phyloP scores from a whole-genome alignment of 2,329 filamentous ascomycete genomes.

The Dactylellina sp. region DNA sequence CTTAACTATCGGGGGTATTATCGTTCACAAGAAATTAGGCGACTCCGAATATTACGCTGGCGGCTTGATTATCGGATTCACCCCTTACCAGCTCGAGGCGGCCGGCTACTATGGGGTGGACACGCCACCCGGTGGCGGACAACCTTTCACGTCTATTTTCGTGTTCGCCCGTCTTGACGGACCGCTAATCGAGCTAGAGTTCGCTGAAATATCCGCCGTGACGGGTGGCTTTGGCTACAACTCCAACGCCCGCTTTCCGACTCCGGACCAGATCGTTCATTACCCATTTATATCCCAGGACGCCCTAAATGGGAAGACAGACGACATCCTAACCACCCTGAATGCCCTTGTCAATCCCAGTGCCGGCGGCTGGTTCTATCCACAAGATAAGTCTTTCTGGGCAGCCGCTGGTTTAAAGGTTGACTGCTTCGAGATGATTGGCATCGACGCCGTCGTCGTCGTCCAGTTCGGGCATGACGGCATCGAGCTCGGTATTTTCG shows the following conservation, averaged over 20 bases:
- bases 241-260: conserved; percentile 61
- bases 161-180: conserved; percentile 64
- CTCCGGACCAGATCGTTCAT: conserved; percentile 57
- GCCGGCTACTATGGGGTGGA: conserved; percentile 65
- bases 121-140: background rate
- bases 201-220: conserved; percentile 61
- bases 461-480: conserved; percentile 62
- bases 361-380: conserved; percentile 62
- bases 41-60: conserved; percentile 63
- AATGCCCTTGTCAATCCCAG: too few relatives aligned
- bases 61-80: conserved; percentile 63
- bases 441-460: conserved; percentile 62
- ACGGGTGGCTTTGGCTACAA: conserved; percentile 64
- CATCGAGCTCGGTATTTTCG: conserved; percentile 63
- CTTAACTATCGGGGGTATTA: conserved; percentile 63
- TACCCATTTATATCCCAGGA: conserved; percentile 64
- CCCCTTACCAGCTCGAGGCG: conserved; percentile 63
- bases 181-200: conserved; percentile 63
- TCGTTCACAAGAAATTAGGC: conserved; percentile 60
- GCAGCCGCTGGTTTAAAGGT: conserved; percentile 63
- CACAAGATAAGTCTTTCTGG: conserved; percentile 62
- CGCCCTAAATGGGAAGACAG: too few relatives aligned
- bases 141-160: conserved; percentile 62
- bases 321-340: too few relatives aligned
- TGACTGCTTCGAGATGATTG: conserved; percentile 64